These are phyloP conservation scores for Aegilops speltoides DNA, from an alignment of 176 grass and related monocot genomes.

Conservation along the genomic window DNA sequence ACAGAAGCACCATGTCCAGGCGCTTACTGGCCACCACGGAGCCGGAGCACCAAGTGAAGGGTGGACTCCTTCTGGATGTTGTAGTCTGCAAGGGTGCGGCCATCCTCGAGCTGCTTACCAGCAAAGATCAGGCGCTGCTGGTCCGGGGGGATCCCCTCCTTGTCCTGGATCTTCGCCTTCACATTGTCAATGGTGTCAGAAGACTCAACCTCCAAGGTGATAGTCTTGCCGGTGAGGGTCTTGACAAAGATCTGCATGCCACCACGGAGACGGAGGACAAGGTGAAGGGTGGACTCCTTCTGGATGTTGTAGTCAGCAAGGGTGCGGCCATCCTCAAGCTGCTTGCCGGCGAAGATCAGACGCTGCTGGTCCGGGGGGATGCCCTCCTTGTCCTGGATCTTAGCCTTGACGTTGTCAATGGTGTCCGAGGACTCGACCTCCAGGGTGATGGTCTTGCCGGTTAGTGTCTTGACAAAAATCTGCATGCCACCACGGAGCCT, in stretches of 20 bases:
- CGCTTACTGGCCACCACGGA: slow-evolving; percentile 38
- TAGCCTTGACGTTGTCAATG: slow-evolving; percentile 54
- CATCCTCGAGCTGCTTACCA: slow-evolving; percentile 79
- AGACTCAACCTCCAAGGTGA: too few relatives aligned
- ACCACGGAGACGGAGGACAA: background rate
- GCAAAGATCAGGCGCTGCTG: slow-evolving; percentile 80
- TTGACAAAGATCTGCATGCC: too few relatives aligned
- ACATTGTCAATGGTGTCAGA: too few relatives aligned
- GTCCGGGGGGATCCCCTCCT: slow-evolving; percentile 36
- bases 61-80: slow-evolving; percentile 91
- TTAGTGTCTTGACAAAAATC: too few relatives aligned
- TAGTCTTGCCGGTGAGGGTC: too few relatives aligned
- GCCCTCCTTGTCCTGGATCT: slow-evolving; percentile 78
- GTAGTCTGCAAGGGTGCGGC: slow-evolving; percentile 76
- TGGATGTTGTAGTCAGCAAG: slow-evolving; percentile 75
- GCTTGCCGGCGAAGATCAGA: slow-evolving; percentile 59
- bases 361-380: slow-evolving; percentile 70
- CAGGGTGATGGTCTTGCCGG: too few relatives aligned
- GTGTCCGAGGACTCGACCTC: background rate
- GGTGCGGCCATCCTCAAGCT: slow-evolving; percentile 66
- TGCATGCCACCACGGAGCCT: too few relatives aligned
- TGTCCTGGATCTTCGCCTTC: too few relatives aligned
- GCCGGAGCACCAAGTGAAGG: slow-evolving; percentile 55
- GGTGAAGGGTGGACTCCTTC: slow-evolving; percentile 56
- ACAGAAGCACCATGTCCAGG: background rate